Evolutionary conservation across 2,329 filamentous ascomycete species (phyloP).

Genomic region (Verticillium dahliae): DNA sequence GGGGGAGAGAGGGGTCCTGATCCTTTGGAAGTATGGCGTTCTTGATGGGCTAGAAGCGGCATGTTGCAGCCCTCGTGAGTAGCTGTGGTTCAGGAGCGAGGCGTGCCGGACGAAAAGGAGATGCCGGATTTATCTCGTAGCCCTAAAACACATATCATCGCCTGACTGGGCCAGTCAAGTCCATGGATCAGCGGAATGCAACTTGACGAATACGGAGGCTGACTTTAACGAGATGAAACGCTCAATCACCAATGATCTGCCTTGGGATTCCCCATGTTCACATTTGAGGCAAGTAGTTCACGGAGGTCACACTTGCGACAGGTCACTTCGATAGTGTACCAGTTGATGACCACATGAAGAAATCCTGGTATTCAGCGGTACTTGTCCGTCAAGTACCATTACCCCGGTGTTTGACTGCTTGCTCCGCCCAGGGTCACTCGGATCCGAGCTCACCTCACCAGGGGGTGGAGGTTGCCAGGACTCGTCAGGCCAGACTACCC

Average conservation of each 20-base stretch:
- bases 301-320: not conserved
- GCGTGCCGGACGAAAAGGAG: not conserved
- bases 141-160: not conserved
- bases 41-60: not conserved
- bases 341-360: not conserved
- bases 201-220: slow-evolving; percentile 1
- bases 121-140: not conserved
- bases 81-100: not conserved
- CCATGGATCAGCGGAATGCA: not conserved
- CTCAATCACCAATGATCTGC: not conserved
- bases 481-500: not conserved
- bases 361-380: not conserved
- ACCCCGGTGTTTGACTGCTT: not conserved
- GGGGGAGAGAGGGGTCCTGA: not conserved
- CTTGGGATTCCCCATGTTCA: not conserved
- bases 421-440: not conserved
- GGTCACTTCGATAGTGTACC: not conserved
- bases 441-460: not conserved
- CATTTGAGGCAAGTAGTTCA: not conserved
- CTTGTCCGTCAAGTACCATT: not conserved
- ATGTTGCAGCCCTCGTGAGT: not conserved
- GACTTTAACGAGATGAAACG: slow-evolving; percentile 12
- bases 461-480: not conserved
- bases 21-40: not conserved
- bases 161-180: not conserved